Percentiles rank a stretch among this genome's conserved stretches.
Evolutionary conservation across 371 early-diverging fungal species (phyloP).

Genomic region (Rhizopus arrhizus): DNA sequence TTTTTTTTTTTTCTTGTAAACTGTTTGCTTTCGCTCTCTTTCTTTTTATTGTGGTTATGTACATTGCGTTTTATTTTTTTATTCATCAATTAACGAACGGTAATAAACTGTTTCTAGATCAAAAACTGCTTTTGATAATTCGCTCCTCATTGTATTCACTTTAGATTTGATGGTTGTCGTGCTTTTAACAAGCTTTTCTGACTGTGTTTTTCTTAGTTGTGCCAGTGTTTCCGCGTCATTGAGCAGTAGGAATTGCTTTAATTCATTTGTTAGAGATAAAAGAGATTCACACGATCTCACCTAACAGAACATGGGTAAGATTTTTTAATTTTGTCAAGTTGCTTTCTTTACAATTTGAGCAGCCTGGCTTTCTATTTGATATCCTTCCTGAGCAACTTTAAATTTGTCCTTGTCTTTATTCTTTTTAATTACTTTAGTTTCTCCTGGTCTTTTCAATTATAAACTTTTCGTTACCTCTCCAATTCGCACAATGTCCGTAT

Average conservation of each 20-base stretch:
- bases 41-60: not conserved
- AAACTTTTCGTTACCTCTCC: slow-evolving; percentile 52
- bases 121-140: slow-evolving; percentile 41
- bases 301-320: slow-evolving; percentile 27
- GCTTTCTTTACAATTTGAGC: slow-evolving; percentile 65
- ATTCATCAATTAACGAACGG: slow-evolving; percentile 36
- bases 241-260: slow-evolving; percentile 67
- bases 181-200: slow-evolving; percentile 31
- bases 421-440: slow-evolving; percentile 14
- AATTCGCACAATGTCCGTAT: slow-evolving; percentile 64
- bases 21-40: not conserved
- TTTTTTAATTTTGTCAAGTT: not conserved
- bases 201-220: slow-evolving; percentile 40
- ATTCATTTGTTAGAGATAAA: slow-evolving; percentile 63
- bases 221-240: slow-evolving; percentile 71
- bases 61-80: not conserved
- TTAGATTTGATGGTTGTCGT: slow-evolving; percentile 38
- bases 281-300: slow-evolving; percentile 68
- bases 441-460: not conserved
- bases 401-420: slow-evolving; percentile 69
- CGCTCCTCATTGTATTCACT: slow-evolving; percentile 32
- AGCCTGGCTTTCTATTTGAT: slow-evolving; percentile 70
- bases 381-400: slow-evolving; percentile 73
- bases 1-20: not conserved
- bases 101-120: slow-evolving; percentile 51